Conservation (phyloP, 345 rosid species). For the Gynandropsis gynandra region DNA sequence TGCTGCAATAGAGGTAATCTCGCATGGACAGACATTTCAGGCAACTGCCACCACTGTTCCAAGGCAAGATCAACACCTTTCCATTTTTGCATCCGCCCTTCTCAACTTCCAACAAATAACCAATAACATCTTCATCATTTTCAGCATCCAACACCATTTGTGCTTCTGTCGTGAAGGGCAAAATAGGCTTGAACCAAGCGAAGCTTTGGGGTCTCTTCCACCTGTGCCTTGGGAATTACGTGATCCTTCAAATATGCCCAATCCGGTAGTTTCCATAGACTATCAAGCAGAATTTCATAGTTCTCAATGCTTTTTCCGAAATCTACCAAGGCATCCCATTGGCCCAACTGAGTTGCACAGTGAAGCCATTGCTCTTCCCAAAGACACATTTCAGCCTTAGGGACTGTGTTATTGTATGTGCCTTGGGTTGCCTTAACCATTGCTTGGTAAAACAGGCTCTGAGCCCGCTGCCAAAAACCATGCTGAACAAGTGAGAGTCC, state of each 20-base stretch:
- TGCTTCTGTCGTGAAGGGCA: conserved; percentile 75
- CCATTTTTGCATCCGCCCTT: no score
- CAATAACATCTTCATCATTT: conserved; percentile 64
- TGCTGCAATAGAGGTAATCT: conserved; percentile 91
- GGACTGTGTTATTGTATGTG: conserved; percentile 84
- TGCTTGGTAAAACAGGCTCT: conserved; percentile 86
- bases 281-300: conserved; percentile 87
- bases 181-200: conserved; percentile 82
- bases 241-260: conserved; percentile 90
- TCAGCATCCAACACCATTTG: conserved; percentile 80
- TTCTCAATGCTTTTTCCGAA: conserved; percentile 86
- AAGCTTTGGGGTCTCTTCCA: conserved; percentile 93
- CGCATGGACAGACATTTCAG: conserved; percentile 90
- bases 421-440: conserved; percentile 99
- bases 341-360: conserved; percentile 89
- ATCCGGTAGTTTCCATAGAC: conserved; percentile 91
- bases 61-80: conserved; percentile 94
- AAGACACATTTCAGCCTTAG: conserved; percentile 98
- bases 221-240: conserved; percentile 92
- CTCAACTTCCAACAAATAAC: no score
- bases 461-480: conserved; percentile 96
- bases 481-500: conserved; percentile 97
- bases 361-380: conserved; percentile 99
- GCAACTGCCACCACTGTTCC: conserved; percentile 98
- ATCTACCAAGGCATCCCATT: conserved; percentile 93